These are phyloP conservation scores for Cenococcum geophilum DNA, from an alignment of 495 filamentous ascomycete species.

Conservation along the genomic window DNA sequence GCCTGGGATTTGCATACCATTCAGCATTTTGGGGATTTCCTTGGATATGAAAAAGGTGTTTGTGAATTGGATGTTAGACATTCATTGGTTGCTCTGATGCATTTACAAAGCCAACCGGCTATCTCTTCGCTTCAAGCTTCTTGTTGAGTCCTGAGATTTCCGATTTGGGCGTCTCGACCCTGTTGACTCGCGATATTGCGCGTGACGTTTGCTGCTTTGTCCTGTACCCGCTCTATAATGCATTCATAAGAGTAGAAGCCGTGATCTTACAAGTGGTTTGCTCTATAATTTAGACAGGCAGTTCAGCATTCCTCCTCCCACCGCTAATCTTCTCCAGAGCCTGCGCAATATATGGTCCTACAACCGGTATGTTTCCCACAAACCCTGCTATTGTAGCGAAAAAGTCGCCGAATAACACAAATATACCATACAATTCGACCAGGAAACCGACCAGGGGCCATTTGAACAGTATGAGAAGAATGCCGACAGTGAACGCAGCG, in stretches of 20 bases:
- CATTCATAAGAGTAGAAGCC: neutral
- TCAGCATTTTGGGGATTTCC: neutral
- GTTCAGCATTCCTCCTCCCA: slow-evolving; percentile 62
- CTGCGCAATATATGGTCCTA: slow-evolving; percentile 74
- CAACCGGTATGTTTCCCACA: slow-evolving; percentile 72
- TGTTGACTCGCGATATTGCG: neutral
- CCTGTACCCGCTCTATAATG: neutral
- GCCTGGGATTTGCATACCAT: neutral
- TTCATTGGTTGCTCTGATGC: neutral
- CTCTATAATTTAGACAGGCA: slow-evolving; percentile 54
- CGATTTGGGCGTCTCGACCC: no score
- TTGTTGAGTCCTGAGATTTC: no score
- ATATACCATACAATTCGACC: slow-evolving; percentile 86
- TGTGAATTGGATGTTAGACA: neutral
- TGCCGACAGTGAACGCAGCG: slow-evolving; percentile 78
- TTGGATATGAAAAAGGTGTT: neutral
- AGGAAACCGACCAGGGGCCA: slow-evolving; percentile 87
- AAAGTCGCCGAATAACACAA: slow-evolving; percentile 93
- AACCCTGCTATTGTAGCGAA: slow-evolving; percentile 87
- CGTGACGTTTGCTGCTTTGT: neutral
- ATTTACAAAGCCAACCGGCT: neutral
- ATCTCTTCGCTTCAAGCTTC: neutral
- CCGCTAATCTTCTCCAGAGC: slow-evolving; percentile 59
- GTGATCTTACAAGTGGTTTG: no score
- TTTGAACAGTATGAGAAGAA: slow-evolving; percentile 74